Conservation (phyloP, 1,284 basidiomycete species). For the Phenoliferia sp. region DNA sequence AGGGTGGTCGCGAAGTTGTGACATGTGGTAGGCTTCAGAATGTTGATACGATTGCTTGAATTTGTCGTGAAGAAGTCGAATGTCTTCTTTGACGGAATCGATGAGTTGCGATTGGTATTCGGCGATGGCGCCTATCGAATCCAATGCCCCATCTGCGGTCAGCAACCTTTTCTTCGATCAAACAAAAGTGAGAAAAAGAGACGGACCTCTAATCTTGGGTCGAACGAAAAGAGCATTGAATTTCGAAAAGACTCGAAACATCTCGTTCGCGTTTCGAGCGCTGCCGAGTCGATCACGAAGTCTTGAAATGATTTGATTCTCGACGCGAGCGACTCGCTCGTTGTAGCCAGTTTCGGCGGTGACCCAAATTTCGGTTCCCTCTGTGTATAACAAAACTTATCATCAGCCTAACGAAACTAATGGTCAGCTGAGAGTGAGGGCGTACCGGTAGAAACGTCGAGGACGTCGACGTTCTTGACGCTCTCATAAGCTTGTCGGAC, state of each 20-base stretch:
- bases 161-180: neutral
- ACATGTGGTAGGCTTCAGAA: constrained; percentile 66
- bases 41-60: constrained; percentile 38
- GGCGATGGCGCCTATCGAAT: constrained; percentile 78
- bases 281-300: constrained; percentile 89
- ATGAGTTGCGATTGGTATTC: constrained; percentile 98
- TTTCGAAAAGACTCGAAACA: constrained; percentile 98
- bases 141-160: neutral
- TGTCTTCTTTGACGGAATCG: constrained; percentile 96
- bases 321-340: constrained; percentile 91
- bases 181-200: neutral
- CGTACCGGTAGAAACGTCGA: constrained; percentile 81
- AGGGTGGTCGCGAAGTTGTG: constrained; percentile 93
- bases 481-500: constrained; percentile 63
- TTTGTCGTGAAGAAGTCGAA: constrained; percentile 90
- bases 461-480: constrained; percentile 90
- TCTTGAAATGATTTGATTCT: constrained; percentile 95
- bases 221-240: constrained; percentile 97
- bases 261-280: constrained; percentile 94
- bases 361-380: constrained; percentile 98
- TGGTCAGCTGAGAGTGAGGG: neutral
- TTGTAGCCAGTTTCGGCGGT: constrained; percentile 96
- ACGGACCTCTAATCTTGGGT: constrained; percentile 69
- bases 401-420: neutral
- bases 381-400: constrained; percentile 47